Conservation (phyloP, 2,329 filamentous ascomycete species). For the Aureobasidium sp. region DNA sequence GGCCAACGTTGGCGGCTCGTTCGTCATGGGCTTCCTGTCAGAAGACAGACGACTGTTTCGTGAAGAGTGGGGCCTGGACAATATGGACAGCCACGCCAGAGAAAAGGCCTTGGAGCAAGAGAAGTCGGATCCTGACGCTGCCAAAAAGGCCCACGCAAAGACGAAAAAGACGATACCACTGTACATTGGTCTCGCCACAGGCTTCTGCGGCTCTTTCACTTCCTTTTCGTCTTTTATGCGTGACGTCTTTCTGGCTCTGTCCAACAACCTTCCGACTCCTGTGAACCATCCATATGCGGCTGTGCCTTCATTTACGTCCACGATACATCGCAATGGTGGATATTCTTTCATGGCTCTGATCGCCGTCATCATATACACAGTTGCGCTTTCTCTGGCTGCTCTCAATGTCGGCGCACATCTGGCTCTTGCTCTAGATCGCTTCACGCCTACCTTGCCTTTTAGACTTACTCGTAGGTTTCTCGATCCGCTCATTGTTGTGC, state of each 20-base stretch:
- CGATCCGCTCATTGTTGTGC: conserved; percentile 56
- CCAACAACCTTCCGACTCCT: conserved; percentile 61
- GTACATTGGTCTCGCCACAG: conserved; percentile 79
- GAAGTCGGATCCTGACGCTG: conserved; percentile 31
- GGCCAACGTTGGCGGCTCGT: conserved; percentile 77
- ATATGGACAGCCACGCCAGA: conserved; percentile 1
- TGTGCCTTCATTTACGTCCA: conserved; percentile 24
- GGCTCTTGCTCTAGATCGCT: conserved; percentile 53
- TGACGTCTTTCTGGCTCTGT: conserved; percentile 70
- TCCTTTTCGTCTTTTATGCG: conserved; percentile 82
- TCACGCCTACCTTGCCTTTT: conserved; percentile 56
- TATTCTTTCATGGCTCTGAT: conserved; percentile 78
- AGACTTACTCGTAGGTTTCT: conserved; percentile 51
- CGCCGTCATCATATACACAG: conserved; percentile 65
- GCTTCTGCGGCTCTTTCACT: conserved; percentile 84
- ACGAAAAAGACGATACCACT: conserved; percentile 81
- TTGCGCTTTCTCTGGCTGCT: conserved; percentile 62
- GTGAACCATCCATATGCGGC: conserved; percentile 32
- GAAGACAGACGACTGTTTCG: conserved; percentile 73
- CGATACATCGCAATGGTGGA: conserved; percentile 55
- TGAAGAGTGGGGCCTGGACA: conserved; percentile 52
- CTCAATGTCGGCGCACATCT: conserved; percentile 69
- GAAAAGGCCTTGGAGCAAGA: conserved; percentile 32
- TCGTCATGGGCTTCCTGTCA: conserved; percentile 77
- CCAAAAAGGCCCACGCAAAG: conserved; percentile 36